phyloP scores from a whole-genome alignment of 345 rosid genomes.

The Orychophragmus violaceus region DNA sequence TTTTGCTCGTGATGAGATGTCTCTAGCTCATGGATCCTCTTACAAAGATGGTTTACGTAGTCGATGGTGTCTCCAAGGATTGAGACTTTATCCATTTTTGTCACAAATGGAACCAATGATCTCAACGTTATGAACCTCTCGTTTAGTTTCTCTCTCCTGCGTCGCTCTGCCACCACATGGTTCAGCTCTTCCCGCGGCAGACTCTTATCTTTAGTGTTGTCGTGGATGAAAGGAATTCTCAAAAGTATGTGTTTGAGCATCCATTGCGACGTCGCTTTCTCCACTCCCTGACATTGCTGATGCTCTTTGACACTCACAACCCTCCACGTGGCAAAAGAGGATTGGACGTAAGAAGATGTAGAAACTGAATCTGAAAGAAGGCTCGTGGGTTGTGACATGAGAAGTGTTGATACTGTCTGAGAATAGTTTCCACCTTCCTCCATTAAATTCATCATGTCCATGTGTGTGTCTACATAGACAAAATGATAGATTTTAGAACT shows the following conservation, averaged over 20 bases:
- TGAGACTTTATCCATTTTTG: slow-evolving; percentile 98
- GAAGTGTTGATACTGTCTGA: slow-evolving; percentile 80
- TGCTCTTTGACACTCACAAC: slow-evolving; percentile 12
- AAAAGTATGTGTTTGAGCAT: slow-evolving; percentile 77
- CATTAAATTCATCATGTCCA: slow-evolving; percentile 30
- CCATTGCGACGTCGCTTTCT: slow-evolving; percentile 59
- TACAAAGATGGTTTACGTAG: slow-evolving; percentile 79
- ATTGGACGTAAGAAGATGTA: slow-evolving; percentile 30
- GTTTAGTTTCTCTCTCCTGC: slow-evolving; percentile 90
- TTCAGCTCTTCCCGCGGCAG: slow-evolving; percentile 67
- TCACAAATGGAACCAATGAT: slow-evolving; percentile 89
- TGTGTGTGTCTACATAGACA: slow-evolving; percentile 8
- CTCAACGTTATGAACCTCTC: slow-evolving; percentile 74
- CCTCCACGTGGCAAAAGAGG: slow-evolving; percentile 75
- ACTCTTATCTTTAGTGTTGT: slow-evolving; percentile 39
- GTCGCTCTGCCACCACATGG: slow-evolving; percentile 91
- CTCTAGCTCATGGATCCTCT: slow-evolving; percentile 81
- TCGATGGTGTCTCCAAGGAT: slow-evolving; percentile 93
- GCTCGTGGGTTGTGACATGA: slow-evolving; percentile 44
- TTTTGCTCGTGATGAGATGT: background rate
- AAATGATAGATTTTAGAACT: background rate
- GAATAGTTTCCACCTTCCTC: slow-evolving; percentile 80
- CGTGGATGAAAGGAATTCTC: slow-evolving; percentile 70
- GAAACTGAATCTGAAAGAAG: slow-evolving; percentile 49
- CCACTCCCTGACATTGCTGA: slow-evolving; percentile 11